Evolutionary conservation across 345 rosid genomes (phyloP).

Genomic region (Euphorbia pulcherrima): DNA sequence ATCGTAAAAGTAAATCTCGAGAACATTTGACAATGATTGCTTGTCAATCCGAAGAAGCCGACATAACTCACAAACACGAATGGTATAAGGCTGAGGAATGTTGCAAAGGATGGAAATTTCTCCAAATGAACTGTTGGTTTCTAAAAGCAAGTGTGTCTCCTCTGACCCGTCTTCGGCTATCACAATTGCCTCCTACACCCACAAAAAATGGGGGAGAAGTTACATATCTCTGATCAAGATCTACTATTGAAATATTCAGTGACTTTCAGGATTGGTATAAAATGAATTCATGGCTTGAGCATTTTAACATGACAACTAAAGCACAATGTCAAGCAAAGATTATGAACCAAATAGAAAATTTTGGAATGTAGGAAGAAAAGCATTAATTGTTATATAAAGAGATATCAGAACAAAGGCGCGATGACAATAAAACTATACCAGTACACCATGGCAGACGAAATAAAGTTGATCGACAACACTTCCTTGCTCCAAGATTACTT

Average conservation of each 20-base stretch:
- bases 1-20: conserved; percentile 85
- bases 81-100: conserved; percentile 84
- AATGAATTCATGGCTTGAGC: not conserved
- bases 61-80: conserved; percentile 69
- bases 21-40: conserved; percentile 73
- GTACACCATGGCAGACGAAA: conserved; percentile 77
- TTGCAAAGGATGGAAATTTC: conserved; percentile 87
- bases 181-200: conserved; percentile 58
- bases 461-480: conserved; percentile 84
- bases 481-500: conserved; percentile 89
- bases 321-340: not conserved
- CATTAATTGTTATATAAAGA: not conserved
- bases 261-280: not conserved
- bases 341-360: not conserved
- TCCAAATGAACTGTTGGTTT: conserved; percentile 72
- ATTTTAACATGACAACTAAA: not conserved
- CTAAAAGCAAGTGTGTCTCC: conserved; percentile 53
- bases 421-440: conserved; percentile 48
- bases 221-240: not conserved
- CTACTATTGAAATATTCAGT: not conserved
- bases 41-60: conserved; percentile 86
- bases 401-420: not conserved
- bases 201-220: not conserved
- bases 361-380: not conserved
- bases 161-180: conserved; percentile 74